Evolutionary conservation across 2,329 filamentous ascomycete species (phyloP), one percentile per base, ranked within the genome.

Genomic region (Bipolaris gigantea): DNA sequence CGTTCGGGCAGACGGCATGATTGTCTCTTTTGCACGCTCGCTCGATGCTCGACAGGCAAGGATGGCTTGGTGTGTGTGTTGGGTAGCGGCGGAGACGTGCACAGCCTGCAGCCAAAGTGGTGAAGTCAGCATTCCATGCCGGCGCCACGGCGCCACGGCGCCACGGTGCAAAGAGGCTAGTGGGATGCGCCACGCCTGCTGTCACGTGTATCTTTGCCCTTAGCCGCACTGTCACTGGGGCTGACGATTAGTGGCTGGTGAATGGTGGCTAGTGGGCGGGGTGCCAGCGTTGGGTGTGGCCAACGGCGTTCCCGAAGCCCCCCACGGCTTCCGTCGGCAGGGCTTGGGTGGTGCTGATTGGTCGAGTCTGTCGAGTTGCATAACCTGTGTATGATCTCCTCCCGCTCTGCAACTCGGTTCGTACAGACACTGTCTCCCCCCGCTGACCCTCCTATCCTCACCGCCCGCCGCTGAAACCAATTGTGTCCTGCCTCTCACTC

Each of bases 391-490:
- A 48, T 53, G 50, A 56, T 53, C 49, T 56, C 34, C 49, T 49
- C 44, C 47, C 63, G 65, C 64, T 70, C 67, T 65, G 61, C 64
- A 51, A 64, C 67, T 60, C 47, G 56, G 36, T 57, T 56, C 53
- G 62, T 58, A 59, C 55, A 65, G 48, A 54, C 51, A 50, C 16
- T 64, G 65, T 60, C 38, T 66, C 61, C 63, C 60, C 48, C 59
- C 53, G 19, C 38, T 40, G 38, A 40, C 58, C 52, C 52, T 65
- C 53, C 40, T 53, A 60, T 27, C 48, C 57, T 16, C 33, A 50
- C 62, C 59, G 54, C 48, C 56, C 59, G 57, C 21, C 48, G 61
- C 61, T 70, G 67, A 71, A 70, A 72, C 69, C 32, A 51, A 44
- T 47, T 34, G 50, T 46, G 39, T 46, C 39, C 41, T n/a, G 27